Conservation (phyloP, 2,329 filamentous ascomycete species). For the Diaporthe citri region DNA sequence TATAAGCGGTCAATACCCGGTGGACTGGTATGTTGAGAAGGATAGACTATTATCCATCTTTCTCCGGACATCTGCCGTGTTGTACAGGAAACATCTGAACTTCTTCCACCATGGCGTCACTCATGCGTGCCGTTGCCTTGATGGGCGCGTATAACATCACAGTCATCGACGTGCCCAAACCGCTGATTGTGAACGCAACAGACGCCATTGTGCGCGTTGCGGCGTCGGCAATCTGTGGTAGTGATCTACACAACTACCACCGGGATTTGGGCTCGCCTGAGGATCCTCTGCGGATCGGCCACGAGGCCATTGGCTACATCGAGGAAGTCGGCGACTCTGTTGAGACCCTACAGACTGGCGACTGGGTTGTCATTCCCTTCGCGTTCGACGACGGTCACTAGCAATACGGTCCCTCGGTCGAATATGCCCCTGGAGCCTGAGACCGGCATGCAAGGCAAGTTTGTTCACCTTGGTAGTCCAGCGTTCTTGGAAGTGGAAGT, state of each 20-base stretch:
- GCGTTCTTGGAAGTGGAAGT: background rate
- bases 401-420: background rate
- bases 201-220: conserved; percentile 22
- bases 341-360: conserved; percentile 71
- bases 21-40: background rate
- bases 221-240: conserved; percentile 20
- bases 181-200: background rate
- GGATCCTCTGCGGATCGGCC: conserved; percentile 44
- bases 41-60: background rate
- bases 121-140: background rate
- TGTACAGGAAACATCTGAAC: background rate
- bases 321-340: conserved; percentile 69
- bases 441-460: background rate
- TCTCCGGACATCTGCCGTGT: background rate
- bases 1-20: background rate
- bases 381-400: conserved; percentile 72
- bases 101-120: background rate
- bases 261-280: background rate
- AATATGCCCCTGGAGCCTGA: background rate
- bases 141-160: background rate
- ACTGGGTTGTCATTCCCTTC: conserved; percentile 74
- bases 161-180: background rate
- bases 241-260: conserved; percentile 1
- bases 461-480: background rate
- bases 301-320: conserved; percentile 72